These are phyloP conservation scores for Kwoniella heveanensis DNA, from an alignment of 768 basidiomycete genomes.

Conservation along the genomic window DNA sequence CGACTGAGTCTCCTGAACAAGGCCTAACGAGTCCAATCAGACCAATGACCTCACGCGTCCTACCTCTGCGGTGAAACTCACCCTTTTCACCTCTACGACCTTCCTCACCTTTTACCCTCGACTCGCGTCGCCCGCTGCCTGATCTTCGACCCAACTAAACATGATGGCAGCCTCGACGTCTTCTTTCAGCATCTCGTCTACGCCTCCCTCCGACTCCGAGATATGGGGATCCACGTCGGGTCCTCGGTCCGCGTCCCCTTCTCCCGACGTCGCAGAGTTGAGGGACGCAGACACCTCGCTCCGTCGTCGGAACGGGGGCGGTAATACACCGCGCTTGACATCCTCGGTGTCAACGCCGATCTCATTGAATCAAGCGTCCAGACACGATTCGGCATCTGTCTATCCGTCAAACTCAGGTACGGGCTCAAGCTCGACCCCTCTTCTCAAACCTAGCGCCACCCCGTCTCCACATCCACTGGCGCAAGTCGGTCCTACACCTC, in stretches of 20 bases:
- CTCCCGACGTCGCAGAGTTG: neutral
- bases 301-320: constrained; percentile 3
- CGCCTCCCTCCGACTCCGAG: constrained; percentile 15
- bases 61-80: neutral
- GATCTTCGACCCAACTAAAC: neutral
- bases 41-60: neutral
- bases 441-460: neutral
- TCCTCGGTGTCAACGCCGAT: neutral
- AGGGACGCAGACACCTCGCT: neutral
- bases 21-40: no score
- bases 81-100: neutral
- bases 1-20: no score
- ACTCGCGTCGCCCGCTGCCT: no score
- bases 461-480: constrained; percentile 16
- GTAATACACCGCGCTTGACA: neutral
- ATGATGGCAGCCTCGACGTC: constrained; percentile 13
- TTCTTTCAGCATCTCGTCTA: neutral
- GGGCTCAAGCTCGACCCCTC: neutral
- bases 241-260: neutral
- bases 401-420: neutral
- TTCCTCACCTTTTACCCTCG: no score
- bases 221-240: constrained; percentile 12
- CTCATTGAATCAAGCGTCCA: neutral
- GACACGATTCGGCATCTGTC: neutral
- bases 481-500: constrained; percentile 13